Conservation (phyloP, 2,329 filamentous ascomycete species). For the Pestalotiopsis sp. region DNA sequence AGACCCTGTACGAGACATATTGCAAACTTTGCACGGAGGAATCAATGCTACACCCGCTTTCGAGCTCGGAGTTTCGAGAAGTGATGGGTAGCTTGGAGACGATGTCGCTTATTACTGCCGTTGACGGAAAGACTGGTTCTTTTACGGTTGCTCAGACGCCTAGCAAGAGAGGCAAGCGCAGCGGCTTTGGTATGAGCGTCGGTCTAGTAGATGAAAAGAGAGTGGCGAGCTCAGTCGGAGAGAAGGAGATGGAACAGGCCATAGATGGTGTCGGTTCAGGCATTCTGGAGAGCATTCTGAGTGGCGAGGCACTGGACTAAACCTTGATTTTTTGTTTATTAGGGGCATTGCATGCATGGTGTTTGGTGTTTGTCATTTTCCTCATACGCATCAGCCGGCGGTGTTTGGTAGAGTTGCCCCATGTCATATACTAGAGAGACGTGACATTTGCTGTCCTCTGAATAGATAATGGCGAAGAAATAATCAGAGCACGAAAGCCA, state of each 20-base stretch:
- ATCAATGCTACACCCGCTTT: conserved; percentile 86
- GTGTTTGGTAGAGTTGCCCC: not conserved
- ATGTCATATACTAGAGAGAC: not conserved
- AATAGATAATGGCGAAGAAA: not conserved
- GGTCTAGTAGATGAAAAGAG: conserved; percentile 71
- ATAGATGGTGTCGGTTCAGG: conserved; percentile 64
- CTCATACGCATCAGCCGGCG: not conserved
- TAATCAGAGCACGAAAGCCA: not conserved
- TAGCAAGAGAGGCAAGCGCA: conserved; percentile 66
- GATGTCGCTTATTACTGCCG: conserved; percentile 74
- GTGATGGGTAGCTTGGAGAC: conserved; percentile 90
- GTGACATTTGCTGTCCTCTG: not conserved
- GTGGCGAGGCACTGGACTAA: conserved; percentile 61
- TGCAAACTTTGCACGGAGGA: conserved; percentile 81
- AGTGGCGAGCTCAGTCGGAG: conserved; percentile 78
- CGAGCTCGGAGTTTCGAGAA: conserved; percentile 90
- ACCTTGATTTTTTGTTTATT: conserved; percentile 1
- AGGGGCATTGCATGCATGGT: conserved; percentile 22
- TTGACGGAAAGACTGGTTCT: conserved; percentile 70
- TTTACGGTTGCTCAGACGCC: conserved; percentile 69
- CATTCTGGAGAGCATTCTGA: conserved; percentile 65
- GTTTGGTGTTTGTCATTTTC: conserved; percentile 14
- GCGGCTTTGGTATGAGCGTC: conserved; percentile 46
- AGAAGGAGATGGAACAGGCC: conserved; percentile 75
- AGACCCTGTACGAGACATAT: conserved; percentile 83